Evolutionary conservation across 1,284 basidiomycete genomes (phyloP).

Genomic region (Phellopilus nigrolimitatus): DNA sequence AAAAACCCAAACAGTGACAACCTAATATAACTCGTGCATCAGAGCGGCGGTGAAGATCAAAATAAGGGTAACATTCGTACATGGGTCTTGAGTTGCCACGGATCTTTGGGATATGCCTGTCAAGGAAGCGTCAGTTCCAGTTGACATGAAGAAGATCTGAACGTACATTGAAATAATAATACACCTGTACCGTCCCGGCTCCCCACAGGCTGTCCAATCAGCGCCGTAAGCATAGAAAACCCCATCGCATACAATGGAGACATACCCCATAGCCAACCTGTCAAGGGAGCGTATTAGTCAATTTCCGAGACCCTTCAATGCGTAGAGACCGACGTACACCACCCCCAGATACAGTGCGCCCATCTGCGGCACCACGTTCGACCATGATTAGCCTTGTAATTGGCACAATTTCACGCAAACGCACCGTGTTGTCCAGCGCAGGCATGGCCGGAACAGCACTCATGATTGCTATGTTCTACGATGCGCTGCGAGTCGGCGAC

Average conservation of each 20-base stretch:
- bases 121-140: background rate
- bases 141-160: background rate
- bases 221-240: too few species aligned
- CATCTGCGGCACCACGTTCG: background rate
- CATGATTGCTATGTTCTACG: background rate
- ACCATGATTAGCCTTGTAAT: background rate
- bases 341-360: background rate
- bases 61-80: background rate
- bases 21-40: background rate
- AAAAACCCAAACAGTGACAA: slow-evolving; percentile 12
- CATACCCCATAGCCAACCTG: background rate
- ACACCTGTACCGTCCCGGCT: slow-evolving; percentile 9
- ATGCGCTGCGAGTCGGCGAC: too few species aligned
- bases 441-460: background rate
- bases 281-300: too few species aligned
- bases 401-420: background rate
- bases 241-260: too few species aligned
- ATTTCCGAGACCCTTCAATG: too few species aligned
- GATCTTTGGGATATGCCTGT: slow-evolving; percentile 13
- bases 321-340: background rate
- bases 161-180: slow-evolving; percentile 15
- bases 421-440: background rate
- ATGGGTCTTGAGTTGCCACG: slow-evolving; percentile 8
- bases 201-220: slow-evolving; percentile 15
- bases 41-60: background rate